Conservation (phyloP, 2,329 filamentous ascomycete genomes). For the Helicocarpus griseus region DNA sequence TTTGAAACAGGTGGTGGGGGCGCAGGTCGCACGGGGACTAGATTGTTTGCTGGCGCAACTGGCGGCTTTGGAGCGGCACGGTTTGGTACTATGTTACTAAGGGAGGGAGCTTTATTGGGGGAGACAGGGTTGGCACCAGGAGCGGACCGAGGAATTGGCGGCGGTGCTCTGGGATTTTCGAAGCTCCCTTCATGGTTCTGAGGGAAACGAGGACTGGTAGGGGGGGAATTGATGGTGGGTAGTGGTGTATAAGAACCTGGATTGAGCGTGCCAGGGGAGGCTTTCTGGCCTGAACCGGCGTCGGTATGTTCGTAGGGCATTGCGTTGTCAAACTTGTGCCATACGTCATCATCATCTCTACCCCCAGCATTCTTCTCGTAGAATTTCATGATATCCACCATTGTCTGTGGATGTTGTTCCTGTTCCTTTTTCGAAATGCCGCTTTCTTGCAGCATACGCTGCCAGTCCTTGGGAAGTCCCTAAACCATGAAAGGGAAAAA, state of each 20-base stretch:
- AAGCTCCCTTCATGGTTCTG: conserved; percentile 88
- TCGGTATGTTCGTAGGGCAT: conserved; percentile 44
- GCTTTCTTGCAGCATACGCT: conserved; percentile 86
- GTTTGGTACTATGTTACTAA: conserved; percentile 56
- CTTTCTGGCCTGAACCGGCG: conserved; percentile 26
- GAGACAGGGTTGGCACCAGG: conserved; percentile 27
- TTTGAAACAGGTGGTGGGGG: conserved; percentile 33
- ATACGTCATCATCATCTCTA: conserved; percentile 72
- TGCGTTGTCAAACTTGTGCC: conserved; percentile 93
- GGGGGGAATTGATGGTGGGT: conserved; percentile 62
- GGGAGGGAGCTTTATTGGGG: conserved; percentile 41
- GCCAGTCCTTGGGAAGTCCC: conserved; percentile 97
- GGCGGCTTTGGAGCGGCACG: conserved; percentile 86
- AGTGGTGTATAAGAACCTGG: conserved; percentile 43
- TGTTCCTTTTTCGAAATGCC: conserved; percentile 95
- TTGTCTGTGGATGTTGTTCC: conserved; percentile 88
- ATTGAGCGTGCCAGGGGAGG: conserved; percentile 33
- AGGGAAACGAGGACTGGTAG: conserved; percentile 77
- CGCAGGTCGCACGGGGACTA: conserved; percentile 32
- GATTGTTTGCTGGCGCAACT: conserved; percentile 28
- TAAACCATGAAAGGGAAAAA: conserved; percentile 42
- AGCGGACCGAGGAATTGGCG: conserved; percentile 61
- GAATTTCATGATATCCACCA: conserved; percentile 91
- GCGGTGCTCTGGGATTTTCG: conserved; percentile 88
- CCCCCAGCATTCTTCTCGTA: conserved; percentile 89